These are phyloP conservation scores for Halophytophthora batemanensis DNA, from an alignment of 352 stramenopile species.

Conservation along the genomic window DNA sequence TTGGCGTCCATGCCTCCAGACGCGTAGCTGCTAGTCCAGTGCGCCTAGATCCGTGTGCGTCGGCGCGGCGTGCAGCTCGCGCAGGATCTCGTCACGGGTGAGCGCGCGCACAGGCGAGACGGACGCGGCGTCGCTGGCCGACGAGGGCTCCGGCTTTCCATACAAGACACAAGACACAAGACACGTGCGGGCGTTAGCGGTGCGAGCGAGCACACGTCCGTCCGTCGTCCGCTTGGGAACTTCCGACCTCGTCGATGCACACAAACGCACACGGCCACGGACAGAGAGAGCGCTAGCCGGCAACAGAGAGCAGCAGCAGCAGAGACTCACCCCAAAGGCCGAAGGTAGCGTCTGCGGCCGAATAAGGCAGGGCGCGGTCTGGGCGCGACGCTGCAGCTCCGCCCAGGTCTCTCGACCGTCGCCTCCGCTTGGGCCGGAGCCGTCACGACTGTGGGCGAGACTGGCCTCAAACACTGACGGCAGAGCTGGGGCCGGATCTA, in stretches of 20 bases:
- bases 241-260: too few relatives aligned
- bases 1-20: too few relatives aligned
- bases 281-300: too few relatives aligned
- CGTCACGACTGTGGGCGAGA: neutral
- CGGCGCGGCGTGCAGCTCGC: conserved; percentile 21
- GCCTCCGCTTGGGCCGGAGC: conserved; percentile 16
- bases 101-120: conserved; percentile 34
- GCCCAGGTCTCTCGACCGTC: conserved; percentile 50
- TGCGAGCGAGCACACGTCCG: neutral
- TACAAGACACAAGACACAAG: neutral
- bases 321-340: conserved; percentile 24
- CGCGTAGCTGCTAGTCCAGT: conserved; percentile 52
- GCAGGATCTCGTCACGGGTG: conserved; percentile 54
- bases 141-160: conserved; percentile 8
- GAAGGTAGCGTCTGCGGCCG: conserved; percentile 53
- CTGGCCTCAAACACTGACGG: neutral
- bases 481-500: neutral
- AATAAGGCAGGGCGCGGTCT: conserved; percentile 39
- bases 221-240: too few relatives aligned
- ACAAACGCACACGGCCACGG: too few relatives aligned
- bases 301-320: neutral
- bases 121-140: conserved; percentile 7
- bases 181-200: too few relatives aligned
- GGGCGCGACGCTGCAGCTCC: conserved; percentile 55
- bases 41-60: conserved; percentile 36